Conservation (phyloP, 306 rosid genomes). For the Prunus mume region DNA sequence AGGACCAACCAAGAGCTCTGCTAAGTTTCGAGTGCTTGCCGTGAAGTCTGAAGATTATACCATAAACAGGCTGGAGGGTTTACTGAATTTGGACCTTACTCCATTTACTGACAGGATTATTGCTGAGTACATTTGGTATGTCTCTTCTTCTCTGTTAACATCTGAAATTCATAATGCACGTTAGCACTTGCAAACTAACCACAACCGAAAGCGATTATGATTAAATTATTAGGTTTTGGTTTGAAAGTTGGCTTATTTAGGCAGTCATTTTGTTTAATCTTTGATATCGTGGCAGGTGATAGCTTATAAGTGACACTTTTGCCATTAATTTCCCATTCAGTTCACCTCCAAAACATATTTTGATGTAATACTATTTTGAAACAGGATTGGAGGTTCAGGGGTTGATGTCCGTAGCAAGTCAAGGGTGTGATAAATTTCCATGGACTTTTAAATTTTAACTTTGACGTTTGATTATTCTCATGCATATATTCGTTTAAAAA, state of each 20-base stretch:
- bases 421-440: slow-evolving; percentile 51
- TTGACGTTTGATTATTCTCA: slow-evolving; percentile 15
- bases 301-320: no score
- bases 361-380: slow-evolving; percentile 13
- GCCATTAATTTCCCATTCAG: no score
- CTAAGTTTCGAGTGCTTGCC: slow-evolving; percentile 60
- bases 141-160: slow-evolving; percentile 7
- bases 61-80: slow-evolving; percentile 71
- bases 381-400: slow-evolving; percentile 96
- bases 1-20: slow-evolving; percentile 42
- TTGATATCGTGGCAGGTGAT: not conserved
- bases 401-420: slow-evolving; percentile 96
- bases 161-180: slow-evolving; percentile 1
- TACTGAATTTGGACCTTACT: slow-evolving; percentile 76
- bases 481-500: slow-evolving; percentile 17
- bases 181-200: not conserved
- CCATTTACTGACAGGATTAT: slow-evolving; percentile 84
- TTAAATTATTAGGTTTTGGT: not conserved
- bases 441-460: not conserved
- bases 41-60: slow-evolving; percentile 58
- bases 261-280: not conserved
- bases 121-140: slow-evolving; percentile 96
- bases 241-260: not conserved
- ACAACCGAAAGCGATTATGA: not conserved
- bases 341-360: slow-evolving; percentile 9